Evolutionary conservation across 495 filamentous ascomycete species (phyloP), one percentile per base, ranked within the genome.

Genomic region (Cenococcum geophilum): DNA sequence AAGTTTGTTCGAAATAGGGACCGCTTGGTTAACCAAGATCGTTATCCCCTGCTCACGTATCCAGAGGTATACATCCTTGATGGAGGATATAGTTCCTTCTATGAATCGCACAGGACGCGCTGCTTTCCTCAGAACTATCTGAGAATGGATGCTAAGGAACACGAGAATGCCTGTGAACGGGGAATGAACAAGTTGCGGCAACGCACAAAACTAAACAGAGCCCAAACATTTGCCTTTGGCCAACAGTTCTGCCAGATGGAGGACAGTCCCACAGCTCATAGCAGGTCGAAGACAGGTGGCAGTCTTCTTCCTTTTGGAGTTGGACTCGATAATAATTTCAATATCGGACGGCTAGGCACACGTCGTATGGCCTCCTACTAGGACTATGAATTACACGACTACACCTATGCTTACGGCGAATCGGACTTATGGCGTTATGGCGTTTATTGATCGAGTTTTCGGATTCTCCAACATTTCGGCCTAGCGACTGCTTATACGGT

Each of bases 1-100:
- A 86, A 87, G 60, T 87, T 89, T 71, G 83, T 99, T 53, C 91
- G 95, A 59, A 80, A 88, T 55, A 85, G 86, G 67, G 95, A 99
- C 76, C 89, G 95, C 22, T 81, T 82, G 21, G 75, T 82, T 64
- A 99, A 99, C 72, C 81, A 83, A 22, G 86, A 89, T 65, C 78
- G 77, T 32, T 99, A 99, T 66, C 95, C 95, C 11, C 79, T 80
- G 32, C 85, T 99, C 27, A 89, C 84, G 21, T 99, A 96, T 65
- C 95, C 95, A 0, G 95, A 99, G 66, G 82, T 97, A 55, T 99
- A 97, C 74, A 93, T 99, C 68, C 80, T 99, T 25, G 91, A 97
- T 47, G 95, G 95, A 47, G 95, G 95, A 21, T 99, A 99, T 74
- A 95, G 89, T 71, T 79, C 84, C 0, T 99, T 99, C 78, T 99